A percentile compares a stretch with the other conserved stretches of the same genome.
Conservation (phyloP, 345 rosid genomes). For the Populus davidiana region DNA sequence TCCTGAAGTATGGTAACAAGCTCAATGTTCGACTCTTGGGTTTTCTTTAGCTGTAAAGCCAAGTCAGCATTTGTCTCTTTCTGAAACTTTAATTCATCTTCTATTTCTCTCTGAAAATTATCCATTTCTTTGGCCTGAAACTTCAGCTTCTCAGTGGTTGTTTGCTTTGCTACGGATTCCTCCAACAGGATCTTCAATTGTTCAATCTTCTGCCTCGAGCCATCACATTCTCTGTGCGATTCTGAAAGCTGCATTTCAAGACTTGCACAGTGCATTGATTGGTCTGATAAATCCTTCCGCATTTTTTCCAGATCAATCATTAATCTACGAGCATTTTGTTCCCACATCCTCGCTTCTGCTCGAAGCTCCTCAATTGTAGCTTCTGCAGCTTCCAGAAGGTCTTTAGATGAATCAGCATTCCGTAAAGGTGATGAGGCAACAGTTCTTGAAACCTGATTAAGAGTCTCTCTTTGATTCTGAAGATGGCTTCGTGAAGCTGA, state of each 20-base stretch:
- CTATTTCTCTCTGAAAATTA: constrained; percentile 43
- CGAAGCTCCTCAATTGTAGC: constrained; percentile 49
- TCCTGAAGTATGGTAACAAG: constrained; percentile 65
- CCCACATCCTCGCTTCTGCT: constrained; percentile 68
- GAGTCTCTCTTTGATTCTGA: constrained; percentile 39
- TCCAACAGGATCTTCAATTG: constrained; percentile 41
- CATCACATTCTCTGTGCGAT: constrained; percentile 46
- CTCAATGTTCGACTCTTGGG: constrained; percentile 66
- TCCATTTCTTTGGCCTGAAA: constrained; percentile 32
- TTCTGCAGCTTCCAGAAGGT: constrained; percentile 48
- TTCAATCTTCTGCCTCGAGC: constrained; percentile 43
- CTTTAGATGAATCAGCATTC: constrained; percentile 50
- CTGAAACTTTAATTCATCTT: constrained; percentile 54
- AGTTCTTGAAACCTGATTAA: constrained; percentile 28
- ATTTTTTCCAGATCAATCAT: constrained; percentile 48
- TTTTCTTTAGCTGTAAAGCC: constrained; percentile 50
- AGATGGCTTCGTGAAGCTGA: constrained; percentile 35
- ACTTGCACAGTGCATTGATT: constrained; percentile 34
- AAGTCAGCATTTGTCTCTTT: constrained; percentile 53
- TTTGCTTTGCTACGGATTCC: constrained; percentile 35
- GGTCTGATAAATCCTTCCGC: constrained; percentile 35
- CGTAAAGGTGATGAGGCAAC: constrained; percentile 46
- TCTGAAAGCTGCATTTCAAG: constrained; percentile 51
- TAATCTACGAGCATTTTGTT: constrained; percentile 50
- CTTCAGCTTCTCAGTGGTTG: constrained; percentile 23